These are phyloP conservation scores for Pythium biforme DNA, from an alignment of 352 stramenopile species.

Conservation along the genomic window DNA sequence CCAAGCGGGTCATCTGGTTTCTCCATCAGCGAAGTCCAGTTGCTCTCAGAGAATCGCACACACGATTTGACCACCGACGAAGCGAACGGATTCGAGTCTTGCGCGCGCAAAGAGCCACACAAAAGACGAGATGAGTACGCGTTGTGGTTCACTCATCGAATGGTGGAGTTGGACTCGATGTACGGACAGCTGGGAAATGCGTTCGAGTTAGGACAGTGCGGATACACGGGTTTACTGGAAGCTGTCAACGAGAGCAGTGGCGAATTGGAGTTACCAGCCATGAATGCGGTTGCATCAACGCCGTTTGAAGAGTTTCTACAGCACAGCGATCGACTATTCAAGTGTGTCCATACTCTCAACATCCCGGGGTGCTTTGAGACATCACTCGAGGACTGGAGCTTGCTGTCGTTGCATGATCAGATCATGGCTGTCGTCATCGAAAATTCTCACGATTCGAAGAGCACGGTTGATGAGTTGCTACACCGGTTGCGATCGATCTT, in stretches of 20 bases:
- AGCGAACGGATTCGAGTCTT: slow-evolving; percentile 36
- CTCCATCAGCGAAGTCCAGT: slow-evolving; percentile 19
- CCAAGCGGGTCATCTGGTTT: slow-evolving; percentile 3
- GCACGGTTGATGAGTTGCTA: slow-evolving; percentile 21
- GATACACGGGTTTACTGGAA: slow-evolving; percentile 5
- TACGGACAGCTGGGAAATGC: slow-evolving; percentile 59
- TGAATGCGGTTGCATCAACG: slow-evolving; percentile 28
- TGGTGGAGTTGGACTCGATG: slow-evolving; percentile 53
- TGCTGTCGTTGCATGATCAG: slow-evolving; percentile 62
- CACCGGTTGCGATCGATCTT: slow-evolving; percentile 53
- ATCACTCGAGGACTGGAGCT: slow-evolving; percentile 52
- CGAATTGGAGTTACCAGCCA: not conserved
- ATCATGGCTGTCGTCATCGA: slow-evolving; percentile 38
- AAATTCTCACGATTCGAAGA: not conserved
- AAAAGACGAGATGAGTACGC: slow-evolving; percentile 35
- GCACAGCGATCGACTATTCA: slow-evolving; percentile 58
- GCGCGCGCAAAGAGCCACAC: slow-evolving; percentile 20
- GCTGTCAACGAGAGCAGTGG: not conserved
- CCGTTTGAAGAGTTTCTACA: slow-evolving; percentile 47
- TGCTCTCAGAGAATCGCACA: slow-evolving; percentile 40
- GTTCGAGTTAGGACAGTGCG: slow-evolving; percentile 47
- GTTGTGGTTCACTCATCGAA: slow-evolving; percentile 49
- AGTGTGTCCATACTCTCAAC: slow-evolving; percentile 48
- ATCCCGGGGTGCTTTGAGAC: slow-evolving; percentile 42
- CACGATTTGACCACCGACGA: slow-evolving; percentile 48